Base-by-base conservation (phyloP, 2,329 filamentous ascomycete species). In the Ceratocystiopsis brevicomis region DNA sequence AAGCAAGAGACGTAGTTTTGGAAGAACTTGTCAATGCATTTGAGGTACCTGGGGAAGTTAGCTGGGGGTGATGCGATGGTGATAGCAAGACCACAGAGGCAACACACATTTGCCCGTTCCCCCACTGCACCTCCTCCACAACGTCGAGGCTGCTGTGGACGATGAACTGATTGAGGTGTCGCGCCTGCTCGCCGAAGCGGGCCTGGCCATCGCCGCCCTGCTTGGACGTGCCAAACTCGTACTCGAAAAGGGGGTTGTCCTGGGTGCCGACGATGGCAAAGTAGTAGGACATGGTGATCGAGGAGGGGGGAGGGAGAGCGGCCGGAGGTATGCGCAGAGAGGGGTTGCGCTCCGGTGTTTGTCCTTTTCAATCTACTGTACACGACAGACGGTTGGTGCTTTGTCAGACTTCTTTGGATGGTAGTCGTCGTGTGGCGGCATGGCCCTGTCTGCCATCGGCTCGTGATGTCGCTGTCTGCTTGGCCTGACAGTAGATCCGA, bases 131-230 rank as follows among this genome's bases (percentile, higher is more conserved):
- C 61, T 98, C 90, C 64, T 98, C 90, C 42, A 94, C 82, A 39
- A 96, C 84, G 60, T 98, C 90, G 45, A 98, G 68, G 51, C 83
- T 83, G 52, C 84, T 87, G 65, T 98, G 88, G 32, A 94, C 77
- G 57, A 96, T 85, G 66, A 98, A 96, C 61, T 95, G 90, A 65
- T 95, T 95, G 69, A 95, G 81, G 60, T 93, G 84, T 49, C 84
- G 78, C 44, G 88, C 81, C 55, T 92, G 79, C 51, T 93, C 83
- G 46, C 73, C 76, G 68, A 95, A 96, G 56, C 83, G 81, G 48
- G 88, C 74, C 58, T 86, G 70, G 53, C 90, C 90, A 67, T 96
- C 90, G 58, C 88, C 88, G 63, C 88, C 87, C 54, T 86, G 81
- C 62, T 95, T 95, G 37, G 85, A 93, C 36, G 88, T 95, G 54